A percentile compares a stretch with the other conserved stretches of the same genome.
Evolutionary conservation across 179 eudicot species (phyloP).

Genomic region (Kewa caespitosa): DNA sequence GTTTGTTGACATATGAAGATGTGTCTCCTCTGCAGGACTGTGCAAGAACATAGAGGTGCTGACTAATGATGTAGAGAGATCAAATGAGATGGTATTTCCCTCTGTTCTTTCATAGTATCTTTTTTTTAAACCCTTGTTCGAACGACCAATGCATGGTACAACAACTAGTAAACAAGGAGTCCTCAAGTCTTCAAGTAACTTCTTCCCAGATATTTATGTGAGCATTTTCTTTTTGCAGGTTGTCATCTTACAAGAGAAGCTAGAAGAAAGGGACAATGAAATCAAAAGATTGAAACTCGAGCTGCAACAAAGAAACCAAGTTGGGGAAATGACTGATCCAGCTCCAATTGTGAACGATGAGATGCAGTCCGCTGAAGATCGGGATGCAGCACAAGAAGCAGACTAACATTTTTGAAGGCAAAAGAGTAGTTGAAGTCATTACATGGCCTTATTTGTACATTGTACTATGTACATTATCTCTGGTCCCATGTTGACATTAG

Average conservation of each 20-base stretch:
- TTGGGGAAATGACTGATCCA: conserved; percentile 35
- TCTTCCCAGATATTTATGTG: not conserved
- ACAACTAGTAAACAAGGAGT: not conserved
- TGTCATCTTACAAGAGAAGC: conserved; percentile 67
- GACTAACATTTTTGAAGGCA: conserved; percentile 18
- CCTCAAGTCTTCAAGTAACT: not conserved
- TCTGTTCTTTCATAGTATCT: conserved; percentile 6
- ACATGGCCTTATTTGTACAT: not conserved
- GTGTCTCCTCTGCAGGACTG: conserved; percentile 50
- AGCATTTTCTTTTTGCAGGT: conserved; percentile 42
- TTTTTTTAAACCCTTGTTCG: not conserved
- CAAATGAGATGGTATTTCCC: conserved; percentile 85
- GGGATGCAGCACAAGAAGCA: conserved; percentile 24
- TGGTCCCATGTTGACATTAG: conserved; percentile 1
- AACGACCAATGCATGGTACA: not conserved
- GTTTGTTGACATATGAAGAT: not conserved
- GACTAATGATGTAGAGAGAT: conserved; percentile 78
- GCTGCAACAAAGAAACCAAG: conserved; percentile 38
- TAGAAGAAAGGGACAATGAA: conserved; percentile 74
- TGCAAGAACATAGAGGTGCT: conserved; percentile 73
- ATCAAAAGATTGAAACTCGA: conserved; percentile 59
- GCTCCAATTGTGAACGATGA: conserved; percentile 37
- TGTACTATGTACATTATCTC: conserved; percentile 30
- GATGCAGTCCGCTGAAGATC: conserved; percentile 33
- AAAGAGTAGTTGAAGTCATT: not conserved